phyloP scores from a whole-genome alignment of 2,329 filamentous ascomycete species.

The Emergomyces orientalis region DNA sequence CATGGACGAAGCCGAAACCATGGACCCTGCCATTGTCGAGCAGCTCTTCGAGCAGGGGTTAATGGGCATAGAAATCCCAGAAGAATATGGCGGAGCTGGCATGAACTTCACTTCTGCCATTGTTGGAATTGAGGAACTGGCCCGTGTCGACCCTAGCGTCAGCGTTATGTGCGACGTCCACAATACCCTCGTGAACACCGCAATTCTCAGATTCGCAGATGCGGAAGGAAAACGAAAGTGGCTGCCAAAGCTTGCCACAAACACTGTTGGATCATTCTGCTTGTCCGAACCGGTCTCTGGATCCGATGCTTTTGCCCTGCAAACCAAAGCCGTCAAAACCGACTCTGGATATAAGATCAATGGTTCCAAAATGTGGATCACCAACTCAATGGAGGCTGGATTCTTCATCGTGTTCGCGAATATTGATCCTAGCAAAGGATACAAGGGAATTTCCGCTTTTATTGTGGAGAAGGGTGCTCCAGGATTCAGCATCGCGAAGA shows the following conservation, averaged over 20 bases:
- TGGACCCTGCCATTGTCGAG: slow-evolving; percentile 83
- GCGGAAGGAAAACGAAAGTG: slow-evolving; percentile 71
- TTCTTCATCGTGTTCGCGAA: slow-evolving; percentile 99
- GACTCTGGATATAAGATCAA: slow-evolving; percentile 75
- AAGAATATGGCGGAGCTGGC: slow-evolving; percentile 89
- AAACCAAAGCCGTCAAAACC: slow-evolving; percentile 81
- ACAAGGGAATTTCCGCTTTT: slow-evolving; percentile 96
- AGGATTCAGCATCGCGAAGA: slow-evolving; percentile 94
- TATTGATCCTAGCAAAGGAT: slow-evolving; percentile 80
- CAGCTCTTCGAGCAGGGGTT: slow-evolving; percentile 94
- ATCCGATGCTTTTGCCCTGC: slow-evolving; percentile 90
- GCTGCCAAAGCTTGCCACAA: slow-evolving; percentile 80
- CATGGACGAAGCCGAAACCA: slow-evolving; percentile 93
- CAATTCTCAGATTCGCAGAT: slow-evolving; percentile 75
- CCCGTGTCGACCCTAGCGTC: slow-evolving; percentile 86
- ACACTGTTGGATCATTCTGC: slow-evolving; percentile 85
- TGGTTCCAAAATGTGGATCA: slow-evolving; percentile 99
- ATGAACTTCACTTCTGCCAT: slow-evolving; percentile 99
- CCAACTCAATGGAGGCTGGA: slow-evolving; percentile 85
- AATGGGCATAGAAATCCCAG: slow-evolving; percentile 95
- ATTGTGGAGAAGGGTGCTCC: slow-evolving; percentile 81
- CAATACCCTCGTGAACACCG: slow-evolving; percentile 95
- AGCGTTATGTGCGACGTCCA: slow-evolving; percentile 94
- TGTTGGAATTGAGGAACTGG: slow-evolving; percentile 93
- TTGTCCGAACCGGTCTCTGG: slow-evolving; percentile 87